A percentile compares a stretch with the other conserved stretches of the same genome.
Evolutionary conservation across 305 asterid species (phyloP).

Genomic region (Ruellia speciosa): DNA sequence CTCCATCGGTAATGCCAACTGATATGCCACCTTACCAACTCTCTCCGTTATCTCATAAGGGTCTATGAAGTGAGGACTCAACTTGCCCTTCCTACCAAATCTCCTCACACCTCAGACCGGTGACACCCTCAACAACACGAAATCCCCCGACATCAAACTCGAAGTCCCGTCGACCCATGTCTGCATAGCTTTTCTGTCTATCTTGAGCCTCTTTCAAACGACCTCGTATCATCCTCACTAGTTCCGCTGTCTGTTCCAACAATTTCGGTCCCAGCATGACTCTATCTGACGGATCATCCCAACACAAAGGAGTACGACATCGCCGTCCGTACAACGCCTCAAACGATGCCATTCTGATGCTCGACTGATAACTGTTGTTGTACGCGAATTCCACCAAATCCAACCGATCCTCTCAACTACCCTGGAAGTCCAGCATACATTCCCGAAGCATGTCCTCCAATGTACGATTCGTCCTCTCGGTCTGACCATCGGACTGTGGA

Average conservation of each 20-base stretch:
- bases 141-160: no score
- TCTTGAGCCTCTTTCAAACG: background rate
- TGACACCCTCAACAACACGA: no score
- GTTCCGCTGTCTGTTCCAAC: background rate
- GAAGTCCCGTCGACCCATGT: no score
- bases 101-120: no score
- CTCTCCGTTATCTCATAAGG: no score
- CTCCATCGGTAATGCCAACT: no score
- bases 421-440: background rate
- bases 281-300: background rate
- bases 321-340: conserved; percentile 6
- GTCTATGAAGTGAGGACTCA: no score
- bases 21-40: no score
- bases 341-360: background rate
- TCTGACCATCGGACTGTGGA: conserved; percentile 3
- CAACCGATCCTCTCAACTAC: background rate
- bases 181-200: background rate
- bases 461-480: background rate
- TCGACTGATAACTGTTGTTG: background rate
- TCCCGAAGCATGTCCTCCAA: conserved; percentile 7
- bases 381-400: background rate
- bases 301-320: conserved; percentile 3
- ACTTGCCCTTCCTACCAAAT: no score
- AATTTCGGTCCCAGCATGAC: background rate
- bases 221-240: background rate